phyloP scores from a whole-genome alignment of 2,329 filamentous ascomycete species.

The Botryotinia globosa region DNA sequence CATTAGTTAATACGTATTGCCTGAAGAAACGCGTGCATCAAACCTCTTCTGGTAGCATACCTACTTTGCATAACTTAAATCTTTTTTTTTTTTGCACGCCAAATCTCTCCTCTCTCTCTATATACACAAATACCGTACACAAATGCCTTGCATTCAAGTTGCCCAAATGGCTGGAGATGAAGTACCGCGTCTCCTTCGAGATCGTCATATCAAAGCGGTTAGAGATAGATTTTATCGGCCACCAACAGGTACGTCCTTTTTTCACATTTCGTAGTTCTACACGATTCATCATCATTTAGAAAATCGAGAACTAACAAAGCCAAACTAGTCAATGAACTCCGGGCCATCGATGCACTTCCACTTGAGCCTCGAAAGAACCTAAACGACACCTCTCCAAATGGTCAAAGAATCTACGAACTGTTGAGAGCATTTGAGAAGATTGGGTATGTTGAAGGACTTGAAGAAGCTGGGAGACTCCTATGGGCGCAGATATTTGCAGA shows the following conservation, averaged over 20 bases:
- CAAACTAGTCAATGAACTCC: slow-evolving; percentile 9
- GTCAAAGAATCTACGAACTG: slow-evolving; percentile 14
- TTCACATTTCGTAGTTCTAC: background rate
- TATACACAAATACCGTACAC: accelerated
- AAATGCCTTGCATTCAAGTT: background rate
- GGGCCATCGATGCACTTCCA: slow-evolving; percentile 12
- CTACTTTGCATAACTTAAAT: background rate
- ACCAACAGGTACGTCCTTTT: slow-evolving; percentile 1
- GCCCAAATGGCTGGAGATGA: background rate
- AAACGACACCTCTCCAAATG: slow-evolving; percentile 17
- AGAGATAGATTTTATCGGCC: background rate
- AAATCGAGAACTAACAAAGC: background rate
- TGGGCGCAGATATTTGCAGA: slow-evolving; percentile 16
- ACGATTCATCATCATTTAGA: background rate
- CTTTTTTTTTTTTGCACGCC: background rate
- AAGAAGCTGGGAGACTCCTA: slow-evolving; percentile 23
- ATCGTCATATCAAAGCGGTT: slow-evolving; percentile 8
- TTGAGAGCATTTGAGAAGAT: slow-evolving; percentile 17
- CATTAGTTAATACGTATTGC: background rate
- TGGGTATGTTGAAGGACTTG: slow-evolving; percentile 16
- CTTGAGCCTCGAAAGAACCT: slow-evolving; percentile 1
- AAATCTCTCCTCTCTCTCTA: background rate
- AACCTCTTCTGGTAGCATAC: too few relatives aligned
- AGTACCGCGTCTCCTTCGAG: background rate
- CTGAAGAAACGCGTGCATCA: background rate